Evolutionary conservation across 129 eudicot species (phyloP).

Genomic region (Centrapalus pauciflorus): DNA sequence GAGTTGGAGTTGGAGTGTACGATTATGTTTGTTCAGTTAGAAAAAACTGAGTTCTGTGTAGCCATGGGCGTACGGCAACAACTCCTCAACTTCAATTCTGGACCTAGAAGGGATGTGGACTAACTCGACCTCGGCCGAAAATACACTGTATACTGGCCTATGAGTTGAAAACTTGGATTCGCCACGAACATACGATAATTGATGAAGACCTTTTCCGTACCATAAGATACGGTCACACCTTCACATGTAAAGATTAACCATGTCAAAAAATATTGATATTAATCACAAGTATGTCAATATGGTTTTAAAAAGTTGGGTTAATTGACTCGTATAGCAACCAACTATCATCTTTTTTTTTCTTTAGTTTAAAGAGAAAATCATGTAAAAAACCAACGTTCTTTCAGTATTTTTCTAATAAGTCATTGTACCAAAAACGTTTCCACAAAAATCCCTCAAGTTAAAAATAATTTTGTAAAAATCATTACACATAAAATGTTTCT

Average conservation of each 20-base stretch:
- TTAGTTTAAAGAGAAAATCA: too few relatives aligned
- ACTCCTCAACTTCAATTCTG: slow-evolving; percentile 75
- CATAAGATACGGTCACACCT: slow-evolving; percentile 98
- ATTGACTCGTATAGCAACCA: too few relatives aligned
- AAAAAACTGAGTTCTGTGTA: slow-evolving; percentile 94
- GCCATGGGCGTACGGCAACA: slow-evolving; percentile 77
- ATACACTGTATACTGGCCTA: slow-evolving; percentile 80
- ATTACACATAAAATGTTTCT: too few relatives aligned
- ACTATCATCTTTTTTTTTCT: too few relatives aligned
- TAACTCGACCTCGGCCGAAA: slow-evolving; percentile 90
- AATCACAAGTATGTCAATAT: too few relatives aligned
- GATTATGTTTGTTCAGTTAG: slow-evolving; percentile 24
- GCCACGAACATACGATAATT: slow-evolving; percentile 84
- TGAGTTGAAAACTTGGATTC: slow-evolving; percentile 91
- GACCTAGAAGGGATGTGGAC: slow-evolving; percentile 65
- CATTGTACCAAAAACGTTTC: too few relatives aligned
- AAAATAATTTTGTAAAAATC: too few relatives aligned
- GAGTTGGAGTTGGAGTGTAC: slow-evolving; percentile 26
- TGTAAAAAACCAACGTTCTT: too few relatives aligned
- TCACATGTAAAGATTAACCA: background rate
- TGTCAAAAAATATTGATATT: background rate
- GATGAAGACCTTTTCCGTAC: slow-evolving; percentile 91
- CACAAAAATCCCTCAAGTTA: too few relatives aligned
- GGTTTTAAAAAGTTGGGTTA: too few relatives aligned
- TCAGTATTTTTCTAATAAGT: too few relatives aligned